A percentile compares a stretch with the other conserved stretches of the same genome.
Conservation (phyloP, 192 early-diverging fungal genomes). For the Backusella psychrophila region DNA sequence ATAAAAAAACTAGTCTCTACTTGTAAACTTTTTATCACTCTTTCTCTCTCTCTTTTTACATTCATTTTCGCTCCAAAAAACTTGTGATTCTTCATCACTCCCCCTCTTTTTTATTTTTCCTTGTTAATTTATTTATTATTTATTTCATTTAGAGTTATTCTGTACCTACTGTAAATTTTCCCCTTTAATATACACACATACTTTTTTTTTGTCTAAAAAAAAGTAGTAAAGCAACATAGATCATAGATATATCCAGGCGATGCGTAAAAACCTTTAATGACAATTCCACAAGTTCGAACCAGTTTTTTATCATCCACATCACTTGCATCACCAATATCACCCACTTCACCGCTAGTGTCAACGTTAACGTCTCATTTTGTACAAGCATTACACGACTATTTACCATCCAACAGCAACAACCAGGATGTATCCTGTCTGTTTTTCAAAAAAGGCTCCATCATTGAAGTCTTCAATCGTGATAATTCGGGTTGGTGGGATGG, state of each 20-base stretch:
- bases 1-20: neutral
- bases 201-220: neutral
- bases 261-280: neutral
- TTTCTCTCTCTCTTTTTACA: neutral
- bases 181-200: neutral
- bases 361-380: slow-evolving; percentile 34
- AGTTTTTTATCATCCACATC: neutral
- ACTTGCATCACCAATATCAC: slow-evolving; percentile 1
- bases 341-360: slow-evolving; percentile 18
- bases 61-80: neutral
- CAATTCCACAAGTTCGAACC: neutral
- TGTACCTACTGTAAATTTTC: neutral
- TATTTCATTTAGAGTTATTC: neutral
- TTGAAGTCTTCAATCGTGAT: slow-evolving; percentile 88
- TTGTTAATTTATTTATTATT: slow-evolving; percentile 3
- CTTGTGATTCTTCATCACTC: neutral
- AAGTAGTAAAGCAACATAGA: neutral
- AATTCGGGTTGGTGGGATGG: slow-evolving; percentile 99
- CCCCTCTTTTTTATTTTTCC: neutral
- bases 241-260: neutral
- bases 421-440: slow-evolving; percentile 54
- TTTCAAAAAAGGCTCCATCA: slow-evolving; percentile 84
- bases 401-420: slow-evolving; percentile 57
- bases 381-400: slow-evolving; percentile 85
- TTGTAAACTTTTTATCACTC: neutral